Conservation (phyloP, 305 asterid species). For the Rubia peregrina region DNA sequence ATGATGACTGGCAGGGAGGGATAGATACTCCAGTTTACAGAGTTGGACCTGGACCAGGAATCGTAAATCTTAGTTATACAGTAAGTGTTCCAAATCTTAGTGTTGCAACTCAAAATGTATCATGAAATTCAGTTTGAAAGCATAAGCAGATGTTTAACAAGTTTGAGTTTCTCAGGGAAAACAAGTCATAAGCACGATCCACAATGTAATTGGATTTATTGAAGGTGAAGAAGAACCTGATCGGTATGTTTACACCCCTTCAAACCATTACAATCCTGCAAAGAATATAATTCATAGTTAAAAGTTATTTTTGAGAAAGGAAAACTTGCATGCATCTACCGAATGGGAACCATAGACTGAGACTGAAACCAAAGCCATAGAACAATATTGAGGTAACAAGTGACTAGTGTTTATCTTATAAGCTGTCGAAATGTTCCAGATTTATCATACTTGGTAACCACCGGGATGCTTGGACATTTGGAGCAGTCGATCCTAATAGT, state of each 20-base stretch:
- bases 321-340: background rate
- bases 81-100: constrained; percentile 25
- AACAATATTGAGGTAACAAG: background rate
- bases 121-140: background rate
- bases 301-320: background rate
- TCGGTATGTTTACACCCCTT: constrained; percentile 30
- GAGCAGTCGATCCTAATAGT: constrained; percentile 88
- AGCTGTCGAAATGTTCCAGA: constrained; percentile 30
- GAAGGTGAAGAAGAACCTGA: constrained; percentile 82
- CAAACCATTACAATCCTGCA: constrained; percentile 7
- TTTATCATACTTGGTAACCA: constrained; percentile 83
- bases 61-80: constrained; percentile 49
- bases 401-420: constrained; percentile 1
- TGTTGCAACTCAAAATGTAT: background rate
- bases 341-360: background rate
- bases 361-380: background rate
- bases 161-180: constrained; percentile 47
- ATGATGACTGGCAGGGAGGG: constrained; percentile 82
- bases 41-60: constrained; percentile 80
- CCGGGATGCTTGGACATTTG: constrained; percentile 94
- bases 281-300: background rate
- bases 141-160: background rate
- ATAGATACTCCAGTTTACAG: constrained; percentile 52
- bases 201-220: constrained; percentile 73
- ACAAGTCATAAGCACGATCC: constrained; percentile 65